These are phyloP conservation scores for Eucalyptus cladocalyx DNA, from an alignment of 345 rosid genomes.

Conservation along the genomic window DNA sequence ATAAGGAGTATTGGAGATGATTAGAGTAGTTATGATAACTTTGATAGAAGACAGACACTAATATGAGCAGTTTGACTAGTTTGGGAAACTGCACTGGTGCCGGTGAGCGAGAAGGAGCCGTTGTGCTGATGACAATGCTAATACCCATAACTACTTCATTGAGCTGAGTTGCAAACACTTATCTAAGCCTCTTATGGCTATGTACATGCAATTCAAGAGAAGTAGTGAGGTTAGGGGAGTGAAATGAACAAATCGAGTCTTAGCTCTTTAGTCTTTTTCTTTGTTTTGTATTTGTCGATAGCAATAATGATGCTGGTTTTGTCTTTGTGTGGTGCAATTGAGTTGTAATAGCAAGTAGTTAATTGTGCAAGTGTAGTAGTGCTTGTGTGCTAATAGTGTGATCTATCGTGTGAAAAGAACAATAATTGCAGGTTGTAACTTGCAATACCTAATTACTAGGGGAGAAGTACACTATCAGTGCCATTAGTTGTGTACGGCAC, in stretches of 20 bases:
- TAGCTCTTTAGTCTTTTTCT: neutral
- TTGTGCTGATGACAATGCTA: neutral
- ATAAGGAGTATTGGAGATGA: neutral
- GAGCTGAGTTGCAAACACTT: no score
- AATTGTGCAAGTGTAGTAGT: neutral
- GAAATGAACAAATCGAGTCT: no score
- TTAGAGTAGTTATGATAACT: neutral
- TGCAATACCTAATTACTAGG: neutral
- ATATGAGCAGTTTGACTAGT: neutral
- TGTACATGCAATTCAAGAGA: neutral
- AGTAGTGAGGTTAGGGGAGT: neutral
- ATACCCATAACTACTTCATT: neutral
- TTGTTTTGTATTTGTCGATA: neutral
- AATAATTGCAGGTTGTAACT: neutral
- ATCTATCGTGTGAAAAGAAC: neutral
- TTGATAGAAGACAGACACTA: neutral
- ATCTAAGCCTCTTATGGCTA: neutral
- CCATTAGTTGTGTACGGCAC: no score
- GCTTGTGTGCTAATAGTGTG: neutral
- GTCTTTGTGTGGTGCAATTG: neutral
- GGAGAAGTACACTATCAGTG: no score
- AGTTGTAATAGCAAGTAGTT: neutral
- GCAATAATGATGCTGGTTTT: neutral
- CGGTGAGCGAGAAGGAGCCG: neutral
- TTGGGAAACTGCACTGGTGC: neutral